These are phyloP conservation scores for Penicillium palitans DNA, from an alignment of 2,329 filamentous ascomycete genomes.

Conservation along the genomic window DNA sequence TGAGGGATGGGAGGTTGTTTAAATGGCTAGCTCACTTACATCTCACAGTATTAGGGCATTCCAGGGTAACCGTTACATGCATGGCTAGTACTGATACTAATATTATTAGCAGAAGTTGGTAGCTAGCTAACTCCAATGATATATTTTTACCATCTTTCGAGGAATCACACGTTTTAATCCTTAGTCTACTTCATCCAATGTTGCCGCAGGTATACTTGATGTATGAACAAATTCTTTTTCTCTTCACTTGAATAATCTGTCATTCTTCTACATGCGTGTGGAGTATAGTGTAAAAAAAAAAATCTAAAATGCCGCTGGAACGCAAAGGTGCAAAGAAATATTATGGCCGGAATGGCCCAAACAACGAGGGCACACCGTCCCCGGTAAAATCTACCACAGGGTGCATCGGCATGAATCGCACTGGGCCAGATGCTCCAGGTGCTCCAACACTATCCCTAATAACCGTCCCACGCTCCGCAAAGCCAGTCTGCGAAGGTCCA, in stretches of 20 bases:
- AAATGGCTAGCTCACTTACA: not conserved
- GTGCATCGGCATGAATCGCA: not conserved
- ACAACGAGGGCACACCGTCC: not conserved
- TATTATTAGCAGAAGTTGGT: not conserved
- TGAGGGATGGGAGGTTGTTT: not conserved
- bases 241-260: not conserved
- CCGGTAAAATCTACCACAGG: not conserved
- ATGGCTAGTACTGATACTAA: not conserved
- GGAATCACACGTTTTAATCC: not conserved
- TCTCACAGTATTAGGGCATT: not conserved
- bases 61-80: not conserved
- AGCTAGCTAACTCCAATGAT: not conserved
- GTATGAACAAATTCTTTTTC: not conserved
- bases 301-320: not conserved
- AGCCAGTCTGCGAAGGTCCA: not conserved
- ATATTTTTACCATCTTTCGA: not conserved
- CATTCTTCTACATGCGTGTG: not conserved
- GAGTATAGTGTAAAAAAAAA: not conserved
- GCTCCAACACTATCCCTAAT: not conserved
- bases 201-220: not conserved
- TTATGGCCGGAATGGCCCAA: slow-evolving; percentile 1
- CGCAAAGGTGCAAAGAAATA: not conserved
- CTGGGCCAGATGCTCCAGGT: not conserved
- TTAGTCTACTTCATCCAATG: not conserved
- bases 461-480: not conserved